phyloP scores from a whole-genome alignment of 1,139 yeast species.

The Pichia sp. region DNA sequence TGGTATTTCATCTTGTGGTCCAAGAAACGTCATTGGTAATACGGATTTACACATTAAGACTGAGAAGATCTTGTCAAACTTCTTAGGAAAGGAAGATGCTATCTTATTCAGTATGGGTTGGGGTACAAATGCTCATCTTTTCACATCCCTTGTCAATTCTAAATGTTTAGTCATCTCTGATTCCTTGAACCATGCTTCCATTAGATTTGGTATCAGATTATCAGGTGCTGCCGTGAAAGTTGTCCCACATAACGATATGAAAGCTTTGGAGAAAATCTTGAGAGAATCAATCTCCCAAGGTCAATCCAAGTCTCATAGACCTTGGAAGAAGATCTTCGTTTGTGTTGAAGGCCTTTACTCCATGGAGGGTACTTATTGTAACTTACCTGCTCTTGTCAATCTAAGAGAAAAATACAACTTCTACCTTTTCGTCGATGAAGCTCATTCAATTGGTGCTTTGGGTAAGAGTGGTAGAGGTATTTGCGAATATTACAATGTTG shows the following conservation, averaged over 20 bases:
- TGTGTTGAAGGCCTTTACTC: slow-evolving; percentile 96
- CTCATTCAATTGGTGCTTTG: slow-evolving; percentile 96
- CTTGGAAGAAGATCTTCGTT: slow-evolving; percentile 91
- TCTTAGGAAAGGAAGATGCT: slow-evolving; percentile 88
- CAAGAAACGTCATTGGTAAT: slow-evolving; percentile 71
- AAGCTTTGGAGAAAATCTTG: slow-evolving; percentile 65
- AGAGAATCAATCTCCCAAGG: slow-evolving; percentile 93
- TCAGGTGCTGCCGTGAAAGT: slow-evolving; percentile 93
- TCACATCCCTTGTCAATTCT: slow-evolving; percentile 75
- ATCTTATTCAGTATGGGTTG: slow-evolving; percentile 89
- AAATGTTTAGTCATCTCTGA: slow-evolving; percentile 90
- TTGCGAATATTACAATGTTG: slow-evolving; percentile 83
- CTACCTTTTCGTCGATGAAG: slow-evolving; percentile 90
- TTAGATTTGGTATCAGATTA: slow-evolving; percentile 88
- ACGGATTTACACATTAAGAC: slow-evolving; percentile 68
- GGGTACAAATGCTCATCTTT: slow-evolving; percentile 91
- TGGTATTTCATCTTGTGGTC: slow-evolving; percentile 76
- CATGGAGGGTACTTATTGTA: slow-evolving; percentile 96
- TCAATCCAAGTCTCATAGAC: slow-evolving; percentile 93
- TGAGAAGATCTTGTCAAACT: slow-evolving; percentile 72
- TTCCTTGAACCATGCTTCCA: slow-evolving; percentile 91
- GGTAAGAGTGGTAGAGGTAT: slow-evolving; percentile 94
- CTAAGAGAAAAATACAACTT: slow-evolving; percentile 82
- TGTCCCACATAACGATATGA: slow-evolving; percentile 89
- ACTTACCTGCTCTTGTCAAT: slow-evolving; percentile 70